These are phyloP conservation scores for Gracilaria gracilis DNA, from an alignment of 23 red algal genomes.

Conservation along the genomic window DNA sequence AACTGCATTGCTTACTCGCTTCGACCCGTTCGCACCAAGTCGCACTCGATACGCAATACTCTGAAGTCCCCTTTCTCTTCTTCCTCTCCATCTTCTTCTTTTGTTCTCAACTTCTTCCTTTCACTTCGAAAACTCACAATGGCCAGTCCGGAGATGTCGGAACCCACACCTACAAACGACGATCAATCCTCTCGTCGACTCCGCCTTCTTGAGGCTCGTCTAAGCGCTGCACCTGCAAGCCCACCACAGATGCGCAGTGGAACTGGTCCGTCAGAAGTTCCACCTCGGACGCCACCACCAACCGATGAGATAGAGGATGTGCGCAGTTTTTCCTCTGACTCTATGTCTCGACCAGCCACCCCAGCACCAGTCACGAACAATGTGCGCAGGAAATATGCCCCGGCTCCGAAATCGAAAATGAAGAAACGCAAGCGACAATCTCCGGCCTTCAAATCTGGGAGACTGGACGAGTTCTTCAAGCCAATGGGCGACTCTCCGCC, in stretches of 20 bases:
- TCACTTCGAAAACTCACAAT: background rate
- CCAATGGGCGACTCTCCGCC: slow-evolving; percentile 23
- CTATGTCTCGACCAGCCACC: slow-evolving; percentile 19
- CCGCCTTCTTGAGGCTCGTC: slow-evolving; percentile 62
- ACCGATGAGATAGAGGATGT: slow-evolving; percentile 57
- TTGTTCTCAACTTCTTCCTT: background rate
- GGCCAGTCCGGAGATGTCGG: slow-evolving; percentile 5
- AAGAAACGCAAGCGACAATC: slow-evolving; percentile 55
- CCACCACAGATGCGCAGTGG: slow-evolving; percentile 23
- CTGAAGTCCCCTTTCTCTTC: background rate
- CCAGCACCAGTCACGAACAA: slow-evolving; percentile 13
- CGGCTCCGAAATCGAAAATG: slow-evolving; percentile 31
- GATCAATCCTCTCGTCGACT: slow-evolving; percentile 36
- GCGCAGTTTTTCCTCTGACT: slow-evolving; percentile 65
- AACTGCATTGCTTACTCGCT: background rate
- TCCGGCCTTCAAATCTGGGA: slow-evolving; percentile 19
- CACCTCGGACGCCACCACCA: slow-evolving; percentile 23
- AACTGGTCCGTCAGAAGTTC: background rate
- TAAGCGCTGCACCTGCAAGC: slow-evolving; percentile 21
- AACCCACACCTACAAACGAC: background rate
- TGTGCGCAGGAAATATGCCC: slow-evolving; percentile 43
- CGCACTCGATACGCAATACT: background rate
- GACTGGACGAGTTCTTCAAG: slow-evolving; percentile 68
- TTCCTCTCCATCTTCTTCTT: background rate
- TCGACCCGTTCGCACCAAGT: background rate